phyloP scores from a whole-genome alignment of 1,284 basidiomycete species.

The Ganoderma multipileum region DNA sequence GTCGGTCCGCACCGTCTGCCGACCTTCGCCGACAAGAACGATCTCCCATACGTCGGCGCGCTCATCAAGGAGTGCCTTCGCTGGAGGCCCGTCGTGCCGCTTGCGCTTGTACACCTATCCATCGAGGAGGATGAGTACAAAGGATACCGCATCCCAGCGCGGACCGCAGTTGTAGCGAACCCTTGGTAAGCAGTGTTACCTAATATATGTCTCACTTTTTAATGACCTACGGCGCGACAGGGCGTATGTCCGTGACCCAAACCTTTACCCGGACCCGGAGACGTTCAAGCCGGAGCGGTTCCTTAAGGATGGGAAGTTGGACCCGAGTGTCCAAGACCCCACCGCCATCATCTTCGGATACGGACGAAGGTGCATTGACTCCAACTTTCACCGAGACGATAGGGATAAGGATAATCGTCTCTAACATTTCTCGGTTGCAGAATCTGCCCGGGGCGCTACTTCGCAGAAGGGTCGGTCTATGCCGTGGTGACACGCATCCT shows the following conservation, averaged over 20 bases:
- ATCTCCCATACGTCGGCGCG: constrained; percentile 26
- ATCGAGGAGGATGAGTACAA: constrained; percentile 30
- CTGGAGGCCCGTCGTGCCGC: constrained; percentile 31
- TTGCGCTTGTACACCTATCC: constrained; percentile 26
- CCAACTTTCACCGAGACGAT: background rate
- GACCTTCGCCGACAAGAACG: constrained; percentile 23
- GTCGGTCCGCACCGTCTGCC: constrained; percentile 30
- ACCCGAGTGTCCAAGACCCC: constrained; percentile 20
- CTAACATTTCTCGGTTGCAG: constrained; percentile 4
- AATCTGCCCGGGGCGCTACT: constrained; percentile 24
- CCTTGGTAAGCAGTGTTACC: constrained; percentile 21
- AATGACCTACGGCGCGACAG: constrained; percentile 5
- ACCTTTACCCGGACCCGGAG: constrained; percentile 27
- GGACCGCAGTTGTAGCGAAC: constrained; percentile 31
- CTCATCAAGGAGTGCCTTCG: constrained; percentile 30
- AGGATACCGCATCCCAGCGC: constrained; percentile 33
- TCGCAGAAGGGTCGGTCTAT: constrained; percentile 21
- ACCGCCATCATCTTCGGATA: constrained; percentile 32
- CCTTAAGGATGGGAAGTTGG: constrained; percentile 23
- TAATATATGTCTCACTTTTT: background rate
- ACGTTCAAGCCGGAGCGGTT: constrained; percentile 30
- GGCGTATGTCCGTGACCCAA: constrained; percentile 23
- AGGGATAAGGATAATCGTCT: background rate
- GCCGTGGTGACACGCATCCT: constrained; percentile 15
- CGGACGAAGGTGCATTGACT: constrained; percentile 21